Evolutionary conservation across 768 basidiomycete species (phyloP).

Genomic region (Lactifluus subvellereus): DNA sequence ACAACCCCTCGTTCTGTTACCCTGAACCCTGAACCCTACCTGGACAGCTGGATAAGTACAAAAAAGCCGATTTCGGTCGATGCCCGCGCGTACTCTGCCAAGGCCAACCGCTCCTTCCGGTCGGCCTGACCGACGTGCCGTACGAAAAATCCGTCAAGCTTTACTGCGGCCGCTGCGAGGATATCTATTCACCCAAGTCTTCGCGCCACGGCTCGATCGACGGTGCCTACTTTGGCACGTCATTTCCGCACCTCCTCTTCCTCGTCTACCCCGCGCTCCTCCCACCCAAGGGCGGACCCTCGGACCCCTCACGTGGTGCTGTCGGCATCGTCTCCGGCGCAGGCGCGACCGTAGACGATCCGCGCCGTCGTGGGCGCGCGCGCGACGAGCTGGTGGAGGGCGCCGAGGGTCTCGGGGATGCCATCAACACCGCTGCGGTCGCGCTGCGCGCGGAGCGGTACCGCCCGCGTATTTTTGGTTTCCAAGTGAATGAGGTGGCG

Average conservation of each 20-base stretch:
- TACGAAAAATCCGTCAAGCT: conserved; percentile 99
- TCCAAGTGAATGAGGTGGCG: conserved; percentile 91
- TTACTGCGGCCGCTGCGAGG: conserved; percentile 97
- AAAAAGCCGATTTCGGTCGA: conserved; percentile 95
- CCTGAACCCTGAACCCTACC: neutral
- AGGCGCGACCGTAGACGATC: conserved; percentile 31
- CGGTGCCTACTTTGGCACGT: conserved; percentile 97
- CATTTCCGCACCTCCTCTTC: conserved; percentile 94
- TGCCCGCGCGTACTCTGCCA: conserved; percentile 97
- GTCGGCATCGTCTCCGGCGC: conserved; percentile 27
- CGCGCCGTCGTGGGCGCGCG: conserved; percentile 26
- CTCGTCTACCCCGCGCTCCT: conserved; percentile 95
- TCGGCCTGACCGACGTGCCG: conserved; percentile 94
- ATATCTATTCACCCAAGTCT: conserved; percentile 96
- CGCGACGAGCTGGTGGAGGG: conserved; percentile 46
- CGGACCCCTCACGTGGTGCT: conserved; percentile 32
- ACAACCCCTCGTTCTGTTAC: neutral
- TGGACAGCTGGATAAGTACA: conserved; percentile 88
- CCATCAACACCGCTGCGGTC: conserved; percentile 69
- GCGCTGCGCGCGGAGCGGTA: conserved; percentile 91
- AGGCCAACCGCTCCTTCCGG: conserved; percentile 89
- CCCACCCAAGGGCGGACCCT: conserved; percentile 67
- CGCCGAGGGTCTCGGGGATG: conserved; percentile 52
- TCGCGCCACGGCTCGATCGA: conserved; percentile 97
- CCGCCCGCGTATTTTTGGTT: conserved; percentile 92